phyloP scores from a whole-genome alignment of 352 stramenopile genomes.

The Saprolegnia diclina region DNA sequence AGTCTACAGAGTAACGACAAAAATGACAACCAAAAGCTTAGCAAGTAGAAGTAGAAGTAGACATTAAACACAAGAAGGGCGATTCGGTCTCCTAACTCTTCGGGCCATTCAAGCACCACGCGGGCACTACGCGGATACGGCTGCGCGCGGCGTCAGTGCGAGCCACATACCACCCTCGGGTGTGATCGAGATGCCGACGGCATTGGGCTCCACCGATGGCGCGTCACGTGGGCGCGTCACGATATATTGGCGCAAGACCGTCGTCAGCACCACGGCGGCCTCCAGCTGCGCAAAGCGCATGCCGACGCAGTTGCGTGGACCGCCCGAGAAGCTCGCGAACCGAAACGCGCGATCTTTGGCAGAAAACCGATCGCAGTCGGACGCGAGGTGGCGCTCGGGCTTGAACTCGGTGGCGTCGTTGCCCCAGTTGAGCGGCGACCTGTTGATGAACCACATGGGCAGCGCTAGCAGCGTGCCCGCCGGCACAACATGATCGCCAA shows the following conservation, averaged over 20 bases:
- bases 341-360: constrained; percentile 44
- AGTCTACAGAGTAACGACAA: no score
- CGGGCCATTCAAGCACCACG: not conserved
- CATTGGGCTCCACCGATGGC: not conserved
- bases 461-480: constrained; percentile 49
- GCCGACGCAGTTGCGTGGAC: constrained; percentile 54
- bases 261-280: constrained; percentile 33
- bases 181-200: not conserved
- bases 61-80: no score
- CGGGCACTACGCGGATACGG: not conserved
- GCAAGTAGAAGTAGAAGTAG: no score
- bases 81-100: not conserved
- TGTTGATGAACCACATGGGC: constrained; percentile 67
- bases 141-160: not conserved
- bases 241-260: not conserved
- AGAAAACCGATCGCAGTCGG: not conserved
- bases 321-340: constrained; percentile 63
- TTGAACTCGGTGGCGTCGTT: constrained; percentile 45
- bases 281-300: constrained; percentile 71
- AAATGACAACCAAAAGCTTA: no score
- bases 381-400: constrained; percentile 52
- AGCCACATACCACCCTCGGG: constrained; percentile 17
- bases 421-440: constrained; percentile 48
- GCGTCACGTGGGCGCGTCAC: not conserved
- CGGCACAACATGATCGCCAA: constrained; percentile 5